Conservation (phyloP, 371 early-diverging fungal species). For the Mucor racemosus region DNA sequence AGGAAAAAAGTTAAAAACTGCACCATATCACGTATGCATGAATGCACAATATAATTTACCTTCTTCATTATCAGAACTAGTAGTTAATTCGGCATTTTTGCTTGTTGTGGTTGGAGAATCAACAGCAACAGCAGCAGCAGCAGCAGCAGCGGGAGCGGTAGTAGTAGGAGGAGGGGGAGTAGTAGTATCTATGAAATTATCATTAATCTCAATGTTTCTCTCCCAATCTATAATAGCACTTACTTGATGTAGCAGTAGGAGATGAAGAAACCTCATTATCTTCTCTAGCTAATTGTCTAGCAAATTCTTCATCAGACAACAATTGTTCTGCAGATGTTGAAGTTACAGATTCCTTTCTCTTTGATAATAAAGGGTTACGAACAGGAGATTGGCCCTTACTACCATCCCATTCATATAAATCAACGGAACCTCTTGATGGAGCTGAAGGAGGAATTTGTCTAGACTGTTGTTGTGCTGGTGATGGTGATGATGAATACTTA, state of each 20-base stretch:
- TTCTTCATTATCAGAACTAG: conserved; percentile 8
- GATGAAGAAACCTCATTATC: conserved; percentile 3
- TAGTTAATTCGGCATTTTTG: background rate
- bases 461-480: conserved; percentile 2
- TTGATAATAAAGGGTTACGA: conserved; percentile 4
- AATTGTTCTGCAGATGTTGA: conserved; percentile 35
- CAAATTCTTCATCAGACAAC: conserved; percentile 40
- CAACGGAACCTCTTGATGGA: conserved; percentile 9
- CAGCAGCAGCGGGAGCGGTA: background rate
- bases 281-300: conserved; percentile 36
- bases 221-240: background rate
- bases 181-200: background rate
- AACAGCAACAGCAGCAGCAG: background rate
- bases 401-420: conserved; percentile 35
- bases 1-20: background rate
- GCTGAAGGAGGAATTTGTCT: background rate
- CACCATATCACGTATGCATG: background rate
- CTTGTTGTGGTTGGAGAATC: background rate
- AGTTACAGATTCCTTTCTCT: conserved; percentile 11
- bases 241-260: background rate
- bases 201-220: background rate
- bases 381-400: background rate
- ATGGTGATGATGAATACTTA: background rate
- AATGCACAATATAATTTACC: background rate
- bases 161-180: background rate